Conservation (phyloP, 768 basidiomycete genomes). For the Pholiota microspora region DNA sequence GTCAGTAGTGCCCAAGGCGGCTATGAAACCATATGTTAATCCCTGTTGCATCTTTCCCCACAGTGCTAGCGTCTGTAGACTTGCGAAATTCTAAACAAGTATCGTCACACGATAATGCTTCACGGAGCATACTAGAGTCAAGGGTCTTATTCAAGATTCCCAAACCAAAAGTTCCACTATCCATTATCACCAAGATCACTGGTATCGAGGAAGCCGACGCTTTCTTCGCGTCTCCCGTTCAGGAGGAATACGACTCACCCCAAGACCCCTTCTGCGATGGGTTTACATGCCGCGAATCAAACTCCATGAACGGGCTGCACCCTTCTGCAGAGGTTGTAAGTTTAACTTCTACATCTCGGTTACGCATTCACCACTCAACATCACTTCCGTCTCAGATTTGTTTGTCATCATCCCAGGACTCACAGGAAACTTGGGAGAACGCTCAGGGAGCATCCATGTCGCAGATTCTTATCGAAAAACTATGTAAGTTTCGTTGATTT, state of each 20-base stretch:
- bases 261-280: neutral
- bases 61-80: neutral
- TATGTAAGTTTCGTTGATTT: neutral
- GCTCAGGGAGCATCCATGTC: neutral
- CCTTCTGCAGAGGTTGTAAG: neutral
- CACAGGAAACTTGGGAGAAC: neutral
- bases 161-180: neutral
- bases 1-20: neutral
- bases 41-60: neutral
- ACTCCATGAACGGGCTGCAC: neutral
- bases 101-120: neutral
- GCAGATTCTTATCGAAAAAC: neutral
- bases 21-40: neutral
- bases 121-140: neutral
- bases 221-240: neutral
- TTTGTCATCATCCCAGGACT: neutral
- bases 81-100: neutral
- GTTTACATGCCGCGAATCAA: neutral
- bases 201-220: neutral
- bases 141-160: neutral
- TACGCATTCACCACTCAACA: neutral
- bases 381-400: neutral
- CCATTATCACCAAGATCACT: neutral
- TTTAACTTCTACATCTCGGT: neutral
- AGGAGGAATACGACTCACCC: neutral